These are phyloP conservation scores for Cylindrotheca closterium DNA, from an alignment of 108 stramenopile genomes.

Conservation along the genomic window DNA sequence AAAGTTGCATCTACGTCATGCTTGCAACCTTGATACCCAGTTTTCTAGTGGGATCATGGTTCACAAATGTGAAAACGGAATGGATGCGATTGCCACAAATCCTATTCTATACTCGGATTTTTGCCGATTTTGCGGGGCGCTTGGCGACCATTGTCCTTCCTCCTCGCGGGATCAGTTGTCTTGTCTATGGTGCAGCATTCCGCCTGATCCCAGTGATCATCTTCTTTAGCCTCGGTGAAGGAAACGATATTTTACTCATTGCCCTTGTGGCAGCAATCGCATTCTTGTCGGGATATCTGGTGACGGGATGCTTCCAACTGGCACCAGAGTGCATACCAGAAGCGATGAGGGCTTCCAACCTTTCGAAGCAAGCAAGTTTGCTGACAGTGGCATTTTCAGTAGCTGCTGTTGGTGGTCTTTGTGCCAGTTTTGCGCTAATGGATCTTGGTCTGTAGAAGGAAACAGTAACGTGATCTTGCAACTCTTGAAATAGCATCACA, in stretches of 20 bases:
- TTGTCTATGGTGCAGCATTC: neutral
- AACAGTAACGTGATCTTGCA: too few species aligned
- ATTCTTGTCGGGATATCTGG: conserved; percentile 47
- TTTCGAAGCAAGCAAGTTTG: conserved; percentile 27
- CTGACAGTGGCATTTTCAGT: conserved; percentile 31
- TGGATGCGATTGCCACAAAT: conserved; percentile 32
- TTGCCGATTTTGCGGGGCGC: conserved; percentile 31
- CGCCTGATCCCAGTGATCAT: conserved; percentile 28
- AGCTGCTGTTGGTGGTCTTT: conserved; percentile 19
- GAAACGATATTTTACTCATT: conserved; percentile 31
- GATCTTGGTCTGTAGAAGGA: conserved; percentile 23
- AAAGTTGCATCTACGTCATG: conserved; percentile 19
- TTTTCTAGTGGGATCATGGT: conserved; percentile 46
- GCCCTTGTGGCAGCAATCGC: conserved; percentile 28
- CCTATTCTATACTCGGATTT: conserved; percentile 41
- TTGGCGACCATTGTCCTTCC: conserved; percentile 29
- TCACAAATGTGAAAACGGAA: conserved; percentile 36
- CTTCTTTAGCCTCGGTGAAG: conserved; percentile 17
- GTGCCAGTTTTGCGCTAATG: conserved; percentile 14
- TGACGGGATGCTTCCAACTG: conserved; percentile 38
- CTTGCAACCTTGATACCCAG: conserved; percentile 33
- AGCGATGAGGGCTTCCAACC: conserved; percentile 10
- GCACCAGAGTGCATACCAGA: conserved; percentile 28
- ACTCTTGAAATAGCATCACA: too few species aligned
- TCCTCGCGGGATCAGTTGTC: neutral